Evolutionary conservation across 352 stramenopile species (phyloP).

Genomic region (Phytophthora foliorum): DNA sequence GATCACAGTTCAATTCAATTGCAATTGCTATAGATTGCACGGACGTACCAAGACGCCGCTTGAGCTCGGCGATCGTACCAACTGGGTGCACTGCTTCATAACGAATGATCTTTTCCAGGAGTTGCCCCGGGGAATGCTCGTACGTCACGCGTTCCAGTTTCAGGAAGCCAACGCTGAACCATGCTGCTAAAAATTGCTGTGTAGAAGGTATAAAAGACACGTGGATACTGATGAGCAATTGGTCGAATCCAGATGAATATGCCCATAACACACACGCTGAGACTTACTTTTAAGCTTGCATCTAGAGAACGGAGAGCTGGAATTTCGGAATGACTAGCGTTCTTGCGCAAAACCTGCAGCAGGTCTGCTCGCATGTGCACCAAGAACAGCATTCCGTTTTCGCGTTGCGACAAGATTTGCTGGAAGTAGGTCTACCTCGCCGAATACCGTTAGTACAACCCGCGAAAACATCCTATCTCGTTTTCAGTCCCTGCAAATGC

Average conservation of each 20-base stretch:
- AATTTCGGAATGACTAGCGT: conserved; percentile 48
- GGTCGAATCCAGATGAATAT: neutral
- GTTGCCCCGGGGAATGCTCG: conserved; percentile 89
- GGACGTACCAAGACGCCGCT: conserved; percentile 82
- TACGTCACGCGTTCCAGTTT: conserved; percentile 94
- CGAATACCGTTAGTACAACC: neutral
- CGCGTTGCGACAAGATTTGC: conserved; percentile 84
- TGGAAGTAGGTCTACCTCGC: conserved; percentile 78
- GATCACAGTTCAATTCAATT: neutral
- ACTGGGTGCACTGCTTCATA: conserved; percentile 97
- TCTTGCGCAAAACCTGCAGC: conserved; percentile 72
- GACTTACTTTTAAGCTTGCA: conserved; percentile 70
- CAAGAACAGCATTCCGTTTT: conserved; percentile 86
- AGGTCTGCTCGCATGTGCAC: conserved; percentile 82
- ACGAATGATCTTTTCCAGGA: conserved; percentile 96
- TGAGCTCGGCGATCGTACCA: conserved; percentile 94
- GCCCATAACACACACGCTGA: neutral
- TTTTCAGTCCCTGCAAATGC: neutral
- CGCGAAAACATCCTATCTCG: neutral
- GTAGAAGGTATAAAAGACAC: conserved; percentile 11
- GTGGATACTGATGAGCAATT: neutral
- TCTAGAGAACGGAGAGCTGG: conserved; percentile 77
- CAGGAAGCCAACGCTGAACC: conserved; percentile 95
- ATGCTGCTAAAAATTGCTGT: conserved; percentile 90
- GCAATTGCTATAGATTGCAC: neutral